Evolutionary conservation across 2,329 filamentous ascomycete genomes (phyloP).

Genomic region (Apiospora phragmitis): DNA sequence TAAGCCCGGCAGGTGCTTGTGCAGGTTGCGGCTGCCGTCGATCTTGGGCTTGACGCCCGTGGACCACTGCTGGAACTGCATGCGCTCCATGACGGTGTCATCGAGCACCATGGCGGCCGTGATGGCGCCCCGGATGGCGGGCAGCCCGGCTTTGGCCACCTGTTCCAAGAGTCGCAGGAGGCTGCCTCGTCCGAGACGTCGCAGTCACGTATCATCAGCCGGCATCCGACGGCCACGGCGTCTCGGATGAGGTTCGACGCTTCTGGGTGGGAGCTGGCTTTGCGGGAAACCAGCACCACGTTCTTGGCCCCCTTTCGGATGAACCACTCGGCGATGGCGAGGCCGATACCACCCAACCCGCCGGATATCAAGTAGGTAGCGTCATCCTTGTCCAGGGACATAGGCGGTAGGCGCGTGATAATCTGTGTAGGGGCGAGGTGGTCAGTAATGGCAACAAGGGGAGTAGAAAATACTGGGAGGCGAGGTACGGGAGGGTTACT

Average conservation of each 20-base stretch:
- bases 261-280: neutral
- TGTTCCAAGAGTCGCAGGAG: neutral
- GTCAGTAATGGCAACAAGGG: neutral
- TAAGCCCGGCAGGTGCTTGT: slow-evolving; percentile 14
- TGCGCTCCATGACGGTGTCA: slow-evolving; percentile 20
- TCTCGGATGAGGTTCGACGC: neutral
- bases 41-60: slow-evolving; percentile 16
- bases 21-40: slow-evolving; percentile 23
- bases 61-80: slow-evolving; percentile 16
- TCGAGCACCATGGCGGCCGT: slow-evolving; percentile 18
- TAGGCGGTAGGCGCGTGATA: neutral
- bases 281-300: slow-evolving; percentile 22
- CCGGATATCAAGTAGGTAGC: slow-evolving; percentile 36
- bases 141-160: neutral
- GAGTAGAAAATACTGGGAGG: no score
- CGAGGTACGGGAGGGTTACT: neutral
- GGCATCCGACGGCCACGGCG: neutral
- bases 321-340: slow-evolving; percentile 34
- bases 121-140: slow-evolving; percentile 17
- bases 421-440: neutral
- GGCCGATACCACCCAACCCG: slow-evolving; percentile 38
- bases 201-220: slow-evolving; percentile 10
- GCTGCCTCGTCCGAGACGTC: slow-evolving; percentile 14
- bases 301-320: slow-evolving; percentile 33
- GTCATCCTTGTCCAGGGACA: neutral